Evolutionary conservation across 2,329 filamentous ascomycete genomes (phyloP), one percentile per base, ranked within the genome.

Genomic region (Didymella pomorum): DNA sequence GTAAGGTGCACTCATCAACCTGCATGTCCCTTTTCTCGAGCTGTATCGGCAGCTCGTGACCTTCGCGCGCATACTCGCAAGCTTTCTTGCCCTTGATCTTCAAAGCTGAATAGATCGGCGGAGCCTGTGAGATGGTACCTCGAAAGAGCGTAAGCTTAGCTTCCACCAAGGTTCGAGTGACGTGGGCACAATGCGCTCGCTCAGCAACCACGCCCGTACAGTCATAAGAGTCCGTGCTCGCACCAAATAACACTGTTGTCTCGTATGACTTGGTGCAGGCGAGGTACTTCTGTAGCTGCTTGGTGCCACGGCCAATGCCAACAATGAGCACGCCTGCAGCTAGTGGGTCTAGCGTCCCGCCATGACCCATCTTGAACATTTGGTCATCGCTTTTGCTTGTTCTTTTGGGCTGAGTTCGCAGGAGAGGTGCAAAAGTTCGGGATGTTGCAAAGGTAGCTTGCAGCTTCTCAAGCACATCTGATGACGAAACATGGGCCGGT

Each of bases 181-280:
- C 48, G 51, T 73, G 70, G 9, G 45, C 45, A 20, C 37, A 52
- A 5, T 54, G 47, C 20, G 58, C 63, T 43, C 51, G 54, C 28
- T 62, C 63, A 11, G 46, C 54, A 3, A 72, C 49, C 2, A 39
- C 14, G 3, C 72, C 72, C 16, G 65, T 69, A 18, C 63, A 62
- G 42, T 74, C 72, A 49, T 73, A 73, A 0, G 66, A 68, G 41
- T 73, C 71, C 8, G 72, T 74, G 43, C 68, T 68, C n/a, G 62
- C 59, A 7, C 72, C 72, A 31, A 74, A 74, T 0, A 71, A 8
- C 2, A 74, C 62, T 1, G 66, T 61, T 2, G 69, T 71, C 37
- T 73, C 69, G 42, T 74, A 74, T 1, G 66, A 70, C 44, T 74
- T 74, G 8, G 43, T 69, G 50, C 70, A 69, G 11, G 62, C 61